Percentiles rank a stretch among this genome's conserved stretches.
phyloP scores from a whole-genome alignment of 1,284 basidiomycete genomes.

The Ceratobasidium sp. region DNA sequence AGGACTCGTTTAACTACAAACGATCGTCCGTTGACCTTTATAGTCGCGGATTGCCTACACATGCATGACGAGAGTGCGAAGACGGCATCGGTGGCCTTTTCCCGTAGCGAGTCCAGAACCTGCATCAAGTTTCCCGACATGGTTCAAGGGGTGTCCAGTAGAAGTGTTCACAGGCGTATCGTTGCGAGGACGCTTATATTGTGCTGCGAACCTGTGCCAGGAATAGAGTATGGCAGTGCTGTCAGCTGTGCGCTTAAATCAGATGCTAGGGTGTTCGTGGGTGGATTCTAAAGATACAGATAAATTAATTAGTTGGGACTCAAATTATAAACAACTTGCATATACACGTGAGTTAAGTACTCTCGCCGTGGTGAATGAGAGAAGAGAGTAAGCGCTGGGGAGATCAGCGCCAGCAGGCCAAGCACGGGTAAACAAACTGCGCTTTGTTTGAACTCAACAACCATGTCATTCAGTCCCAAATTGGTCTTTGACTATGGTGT shows the following conservation, averaged over 20 bases:
- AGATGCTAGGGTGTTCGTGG: neutral
- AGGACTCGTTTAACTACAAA: conserved; percentile 91
- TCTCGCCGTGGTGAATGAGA: neutral
- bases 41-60: conserved; percentile 80
- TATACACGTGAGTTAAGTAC: neutral
- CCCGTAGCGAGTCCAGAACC: conserved; percentile 69
- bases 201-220: conserved; percentile 11
- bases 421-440: too few species aligned
- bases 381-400: conserved; percentile 16
- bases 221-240: conserved; percentile 12
- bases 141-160: neutral
- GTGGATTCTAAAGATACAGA: neutral
- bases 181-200: conserved; percentile 10
- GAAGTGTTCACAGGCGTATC: neutral
- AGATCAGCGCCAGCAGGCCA: neutral
- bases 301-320: neutral
- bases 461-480: neutral
- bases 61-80: conserved; percentile 81
- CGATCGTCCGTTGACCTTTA: conserved; percentile 93
- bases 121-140: conserved; percentile 35
- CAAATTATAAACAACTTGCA: neutral
- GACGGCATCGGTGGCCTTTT: conserved; percentile 80
- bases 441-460: too few species aligned
- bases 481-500: neutral
- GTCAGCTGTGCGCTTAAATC: conserved; percentile 11